A percentile compares a stretch with the other conserved stretches of the same genome.
phyloP scores from a whole-genome alignment of 176 grass and related monocot species.

The Ananas comosus region DNA sequence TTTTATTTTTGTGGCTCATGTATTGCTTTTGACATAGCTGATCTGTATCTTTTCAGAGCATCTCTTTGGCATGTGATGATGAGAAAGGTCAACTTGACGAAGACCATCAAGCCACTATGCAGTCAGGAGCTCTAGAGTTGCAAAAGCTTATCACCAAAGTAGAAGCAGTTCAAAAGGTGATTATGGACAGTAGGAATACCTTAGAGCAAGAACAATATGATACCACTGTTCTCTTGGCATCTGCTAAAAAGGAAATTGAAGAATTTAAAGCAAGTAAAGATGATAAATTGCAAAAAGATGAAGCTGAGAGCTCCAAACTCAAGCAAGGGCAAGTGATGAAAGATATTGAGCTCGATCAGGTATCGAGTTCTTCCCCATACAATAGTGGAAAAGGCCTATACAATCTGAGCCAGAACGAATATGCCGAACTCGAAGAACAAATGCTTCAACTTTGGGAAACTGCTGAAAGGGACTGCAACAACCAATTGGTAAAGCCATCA shows the following conservation, averaged over 20 bases:
- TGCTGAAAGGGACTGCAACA: constrained; percentile 65
- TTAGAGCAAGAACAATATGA: constrained; percentile 37
- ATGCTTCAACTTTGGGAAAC: constrained; percentile 94
- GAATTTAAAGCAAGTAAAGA: constrained; percentile 24
- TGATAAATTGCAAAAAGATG: constrained; percentile 24
- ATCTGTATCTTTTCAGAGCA: constrained; percentile 30
- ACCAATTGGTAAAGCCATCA: constrained; percentile 35
- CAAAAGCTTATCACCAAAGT: constrained; percentile 51
- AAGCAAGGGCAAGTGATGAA: constrained; percentile 63
- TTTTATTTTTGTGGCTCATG: background rate
- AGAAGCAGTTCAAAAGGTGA: constrained; percentile 43
- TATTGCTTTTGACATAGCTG: background rate
- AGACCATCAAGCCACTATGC: background rate
- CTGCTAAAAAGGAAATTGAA: constrained; percentile 27
- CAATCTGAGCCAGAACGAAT: constrained; percentile 23
- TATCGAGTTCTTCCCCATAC: constrained; percentile 49
- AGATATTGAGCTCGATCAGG: constrained; percentile 84
- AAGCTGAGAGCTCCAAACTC: constrained; percentile 36
- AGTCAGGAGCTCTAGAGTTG: constrained; percentile 29
- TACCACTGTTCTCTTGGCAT: constrained; percentile 26
- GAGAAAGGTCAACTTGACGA: background rate
- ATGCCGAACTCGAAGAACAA: constrained; percentile 54
- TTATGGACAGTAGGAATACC: constrained; percentile 23
- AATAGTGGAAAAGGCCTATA: constrained; percentile 33
- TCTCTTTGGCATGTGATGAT: constrained; percentile 5